Evolutionary conservation across 768 basidiomycete species (phyloP), one percentile per base, ranked within the genome.

Genomic region (Lepiota brunneoincarnata): DNA sequence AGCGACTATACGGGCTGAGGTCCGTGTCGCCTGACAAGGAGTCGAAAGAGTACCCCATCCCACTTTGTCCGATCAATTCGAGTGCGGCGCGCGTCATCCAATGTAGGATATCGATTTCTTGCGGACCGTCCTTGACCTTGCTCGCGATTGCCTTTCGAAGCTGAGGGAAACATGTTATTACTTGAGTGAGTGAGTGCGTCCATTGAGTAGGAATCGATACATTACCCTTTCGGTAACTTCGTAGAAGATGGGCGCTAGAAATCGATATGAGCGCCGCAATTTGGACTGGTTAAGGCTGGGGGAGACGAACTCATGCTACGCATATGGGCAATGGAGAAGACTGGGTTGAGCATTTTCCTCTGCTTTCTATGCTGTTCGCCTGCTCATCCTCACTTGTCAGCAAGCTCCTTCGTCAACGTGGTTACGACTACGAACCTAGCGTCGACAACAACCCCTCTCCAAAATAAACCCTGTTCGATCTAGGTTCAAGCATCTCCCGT

Each of bases 11-110:
- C 45, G 63, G 71, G 61, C 68, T 70, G 1, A 56, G 56, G 18
- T 37, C 41, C 11, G 54, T 54, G 6, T 58, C 55, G 11, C 67
- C 67, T 37, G 70, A 67, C 11, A 81, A 68, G 0, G 70, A 55
- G 56, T 77, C 75, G 40, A 78, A 76, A 12, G 71, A 72, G 44
- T 68, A 69, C 4, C 76, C 75, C n/a, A 82, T 66, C 3, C 79
- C 78, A 23, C 71, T 74, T 65, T 76, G 76, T 14, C 77, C 78
- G 46, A 82, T 74, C 36, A 80, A 66, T 54, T 81, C 79, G 18
- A 81, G 67, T 15, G 79, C 75, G 11, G 72, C 67, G 3, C 79
- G 69, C 11, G 73, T 64, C 63, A 71, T 69, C 74, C 75, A 76
- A 17, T 62, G 55, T 6, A 64, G 43, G 10, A 75, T 44, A 51